These are phyloP conservation scores for Phlegmacium glaucopus DNA, from an alignment of 768 basidiomycete species.

Conservation along the genomic window DNA sequence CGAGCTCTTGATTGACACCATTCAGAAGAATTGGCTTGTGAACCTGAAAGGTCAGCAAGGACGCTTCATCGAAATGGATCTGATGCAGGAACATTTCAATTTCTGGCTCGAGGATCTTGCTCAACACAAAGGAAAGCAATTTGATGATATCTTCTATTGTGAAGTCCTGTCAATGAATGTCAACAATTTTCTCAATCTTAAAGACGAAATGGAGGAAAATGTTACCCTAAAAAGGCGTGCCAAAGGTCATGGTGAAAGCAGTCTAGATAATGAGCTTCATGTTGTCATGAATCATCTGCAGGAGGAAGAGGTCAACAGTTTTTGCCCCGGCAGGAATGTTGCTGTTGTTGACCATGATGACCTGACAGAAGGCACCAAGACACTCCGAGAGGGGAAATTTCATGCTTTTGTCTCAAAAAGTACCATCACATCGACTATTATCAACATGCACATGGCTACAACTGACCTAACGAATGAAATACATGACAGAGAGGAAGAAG, in stretches of 20 bases:
- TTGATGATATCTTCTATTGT: constrained; percentile 17
- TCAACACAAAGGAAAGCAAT: constrained; percentile 20
- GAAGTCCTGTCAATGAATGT: constrained; percentile 11
- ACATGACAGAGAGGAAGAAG: too few species aligned
- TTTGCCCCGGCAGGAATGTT: constrained; percentile 4
- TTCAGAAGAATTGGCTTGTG: constrained; percentile 27
- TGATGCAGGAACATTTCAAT: constrained; percentile 28
- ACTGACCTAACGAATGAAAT: too few species aligned
- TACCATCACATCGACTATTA: too few species aligned
- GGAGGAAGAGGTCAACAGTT: constrained; percentile 5
- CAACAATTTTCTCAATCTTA: constrained; percentile 15
- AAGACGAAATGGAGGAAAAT: constrained; percentile 17
- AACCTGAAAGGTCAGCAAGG: constrained; percentile 19
- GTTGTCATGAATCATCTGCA: constrained; percentile 4
- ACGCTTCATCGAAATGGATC: constrained; percentile 23
- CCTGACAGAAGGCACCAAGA: too few species aligned
- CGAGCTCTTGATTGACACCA: constrained; percentile 11
- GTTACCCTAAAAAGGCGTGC: constrained; percentile 11
- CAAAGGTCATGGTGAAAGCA: constrained; percentile 9
- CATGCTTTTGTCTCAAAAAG: too few species aligned
- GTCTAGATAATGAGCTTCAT: constrained; percentile 10
- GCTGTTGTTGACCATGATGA: too few species aligned
- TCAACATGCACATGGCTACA: too few species aligned
- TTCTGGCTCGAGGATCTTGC: constrained; percentile 25
- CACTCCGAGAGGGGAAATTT: too few species aligned